Evolutionary conservation across 1,284 basidiomycete species (phyloP).

Genomic region (Ustilago crameri): DNA sequence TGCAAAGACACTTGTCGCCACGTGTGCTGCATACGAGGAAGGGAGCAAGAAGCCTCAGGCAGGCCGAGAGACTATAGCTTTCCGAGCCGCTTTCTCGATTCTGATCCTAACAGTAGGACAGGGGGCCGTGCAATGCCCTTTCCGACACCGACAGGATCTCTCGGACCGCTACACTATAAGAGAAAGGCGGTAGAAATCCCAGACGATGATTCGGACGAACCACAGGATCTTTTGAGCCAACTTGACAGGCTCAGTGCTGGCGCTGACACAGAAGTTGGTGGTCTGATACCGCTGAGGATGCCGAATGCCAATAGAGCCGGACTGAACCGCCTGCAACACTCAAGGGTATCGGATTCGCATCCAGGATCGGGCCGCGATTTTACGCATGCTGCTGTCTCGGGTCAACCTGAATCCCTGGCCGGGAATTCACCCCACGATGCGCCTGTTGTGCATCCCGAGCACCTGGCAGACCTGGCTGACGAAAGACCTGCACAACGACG

Average conservation of each 20-base stretch:
- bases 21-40: slow-evolving; percentile 54
- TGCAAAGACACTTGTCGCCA: slow-evolving; percentile 64
- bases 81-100: slow-evolving; percentile 10
- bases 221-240: slow-evolving; percentile 31
- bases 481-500: slow-evolving; percentile 28
- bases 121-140: neutral
- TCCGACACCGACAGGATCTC: slow-evolving; percentile 4
- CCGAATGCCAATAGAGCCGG: neutral
- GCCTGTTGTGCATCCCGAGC: neutral
- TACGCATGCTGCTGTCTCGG: too few species aligned
- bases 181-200: slow-evolving; percentile 13
- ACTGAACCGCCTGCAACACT: neutral
- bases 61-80: slow-evolving; percentile 13
- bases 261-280: slow-evolving; percentile 2
- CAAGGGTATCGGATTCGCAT: neutral
- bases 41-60: slow-evolving; percentile 10
- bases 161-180: slow-evolving; percentile 6
- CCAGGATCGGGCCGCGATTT: too few species aligned
- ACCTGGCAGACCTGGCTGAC: neutral
- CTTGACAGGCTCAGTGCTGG: slow-evolving; percentile 21
- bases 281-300: neutral
- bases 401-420: too few species aligned
- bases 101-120: slow-evolving; percentile 1
- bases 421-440: too few species aligned
- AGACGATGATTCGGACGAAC: slow-evolving; percentile 11